Conservation (phyloP, 2,329 filamentous ascomycete genomes). For the Capronia epimyces region DNA sequence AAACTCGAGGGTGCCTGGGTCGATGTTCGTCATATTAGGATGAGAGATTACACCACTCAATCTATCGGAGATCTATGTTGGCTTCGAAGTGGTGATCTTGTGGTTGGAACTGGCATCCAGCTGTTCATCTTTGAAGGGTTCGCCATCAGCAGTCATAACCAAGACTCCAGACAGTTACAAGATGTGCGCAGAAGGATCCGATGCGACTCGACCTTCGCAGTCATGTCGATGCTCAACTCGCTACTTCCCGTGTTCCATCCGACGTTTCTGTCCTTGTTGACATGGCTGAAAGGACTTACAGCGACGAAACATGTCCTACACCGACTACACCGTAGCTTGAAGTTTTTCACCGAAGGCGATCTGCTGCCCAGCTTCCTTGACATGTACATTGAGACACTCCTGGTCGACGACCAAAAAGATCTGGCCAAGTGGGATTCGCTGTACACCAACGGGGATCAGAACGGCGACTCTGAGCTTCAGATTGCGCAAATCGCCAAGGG, state of each 20-base stretch:
- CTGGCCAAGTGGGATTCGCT: slow-evolving; percentile 3
- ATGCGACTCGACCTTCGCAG: slow-evolving; percentile 14
- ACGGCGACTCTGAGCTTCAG: slow-evolving; percentile 54
- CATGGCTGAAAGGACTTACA: slow-evolving; percentile 64
- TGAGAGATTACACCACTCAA: slow-evolving; percentile 75
- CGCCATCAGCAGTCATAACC: slow-evolving; percentile 20
- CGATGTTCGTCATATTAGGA: slow-evolving; percentile 73
- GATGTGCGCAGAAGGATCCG: slow-evolving; percentile 9
- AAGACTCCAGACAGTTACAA: slow-evolving; percentile 9
- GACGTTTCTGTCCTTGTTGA: slow-evolving; percentile 79
- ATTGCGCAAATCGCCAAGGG: slow-evolving; percentile 63
- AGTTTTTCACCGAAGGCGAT: slow-evolving; percentile 78
- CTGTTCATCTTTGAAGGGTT: slow-evolving; percentile 68
- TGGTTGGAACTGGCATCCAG: slow-evolving; percentile 86
- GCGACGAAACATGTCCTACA: slow-evolving; percentile 69
- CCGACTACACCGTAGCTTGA: slow-evolving; percentile 67
- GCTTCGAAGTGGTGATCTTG: slow-evolving; percentile 76
- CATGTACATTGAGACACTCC: slow-evolving; percentile 47
- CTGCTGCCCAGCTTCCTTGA: slow-evolving; percentile 71
- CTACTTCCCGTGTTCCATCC: slow-evolving; percentile 88
- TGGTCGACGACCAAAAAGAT: slow-evolving; percentile 33
- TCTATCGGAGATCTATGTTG: slow-evolving; percentile 91
- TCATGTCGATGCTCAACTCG: slow-evolving; percentile 62
- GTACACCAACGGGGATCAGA: slow-evolving; percentile 15
- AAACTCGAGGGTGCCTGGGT: slow-evolving; percentile 88